Conservation (phyloP, 208 protist genomes). For the Trypanosoma boissoni region DNA sequence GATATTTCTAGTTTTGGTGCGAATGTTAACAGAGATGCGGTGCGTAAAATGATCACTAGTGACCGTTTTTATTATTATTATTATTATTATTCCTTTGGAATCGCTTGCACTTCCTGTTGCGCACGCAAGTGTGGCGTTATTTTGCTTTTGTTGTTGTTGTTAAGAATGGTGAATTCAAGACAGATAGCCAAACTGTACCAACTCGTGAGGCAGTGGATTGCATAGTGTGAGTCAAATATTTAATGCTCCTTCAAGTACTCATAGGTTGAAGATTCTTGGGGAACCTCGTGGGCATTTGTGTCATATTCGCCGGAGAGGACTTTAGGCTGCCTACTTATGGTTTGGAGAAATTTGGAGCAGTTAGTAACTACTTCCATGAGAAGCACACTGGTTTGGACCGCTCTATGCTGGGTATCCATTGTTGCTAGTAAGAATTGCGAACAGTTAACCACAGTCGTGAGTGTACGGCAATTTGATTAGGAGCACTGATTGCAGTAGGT, state of each 20-base stretch:
- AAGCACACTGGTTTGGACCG: slow-evolving; percentile 99
- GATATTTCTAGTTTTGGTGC: slow-evolving; percentile 90
- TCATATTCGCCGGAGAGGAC: slow-evolving; percentile 49
- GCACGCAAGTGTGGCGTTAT: slow-evolving; percentile 91
- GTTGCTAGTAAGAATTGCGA: slow-evolving; percentile 72
- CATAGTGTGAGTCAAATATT: slow-evolving; percentile 64
- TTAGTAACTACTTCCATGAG: slow-evolving; percentile 96
- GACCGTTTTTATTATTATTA: slow-evolving; percentile 92
- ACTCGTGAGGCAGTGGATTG: slow-evolving; percentile 92
- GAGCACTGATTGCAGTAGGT: slow-evolving; percentile 95
- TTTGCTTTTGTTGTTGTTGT: no score
- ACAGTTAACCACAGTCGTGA: slow-evolving; percentile 48
- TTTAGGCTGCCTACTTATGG: slow-evolving; percentile 94
- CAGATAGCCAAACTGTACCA: slow-evolving; percentile 96
- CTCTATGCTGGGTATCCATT: slow-evolving; percentile 95
- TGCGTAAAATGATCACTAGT: slow-evolving; percentile 98
- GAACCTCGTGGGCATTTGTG: slow-evolving; percentile 97
- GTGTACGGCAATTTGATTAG: slow-evolving; percentile 88
- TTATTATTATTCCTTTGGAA: slow-evolving; percentile 98
- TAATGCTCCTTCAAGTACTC: slow-evolving; percentile 91
- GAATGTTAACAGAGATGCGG: slow-evolving; percentile 97
- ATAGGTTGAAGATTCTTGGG: slow-evolving; percentile 99
- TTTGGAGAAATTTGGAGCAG: slow-evolving; percentile 98
- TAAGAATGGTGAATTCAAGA: slow-evolving; percentile 56
- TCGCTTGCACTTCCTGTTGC: slow-evolving; percentile 96